A percentile compares a stretch with the other conserved stretches of the same genome.
These are phyloP conservation scores for Xerocomellus amylosporus DNA, from an alignment of 768 basidiomycete genomes.

Conservation along the genomic window DNA sequence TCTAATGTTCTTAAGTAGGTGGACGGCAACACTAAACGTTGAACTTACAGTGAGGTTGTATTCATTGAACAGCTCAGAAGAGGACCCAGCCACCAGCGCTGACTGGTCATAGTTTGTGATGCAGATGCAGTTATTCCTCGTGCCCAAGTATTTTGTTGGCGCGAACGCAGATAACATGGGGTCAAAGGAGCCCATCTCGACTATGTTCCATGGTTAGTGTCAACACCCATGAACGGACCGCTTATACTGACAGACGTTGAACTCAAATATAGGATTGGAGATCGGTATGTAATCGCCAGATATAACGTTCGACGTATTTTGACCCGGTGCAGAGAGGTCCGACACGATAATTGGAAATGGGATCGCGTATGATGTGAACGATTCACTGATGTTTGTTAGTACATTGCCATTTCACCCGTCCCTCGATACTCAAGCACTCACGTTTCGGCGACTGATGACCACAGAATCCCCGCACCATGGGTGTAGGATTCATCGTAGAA, in stretches of 20 bases:
- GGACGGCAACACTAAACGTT: background rate
- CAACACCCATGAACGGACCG: background rate
- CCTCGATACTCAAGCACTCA: constrained; percentile 24
- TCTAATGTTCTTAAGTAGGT: constrained; percentile 5
- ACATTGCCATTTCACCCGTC: background rate
- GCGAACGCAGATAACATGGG: constrained; percentile 45
- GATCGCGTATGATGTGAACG: constrained; percentile 33
- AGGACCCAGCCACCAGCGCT: constrained; percentile 39
- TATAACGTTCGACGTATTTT: constrained; percentile 24
- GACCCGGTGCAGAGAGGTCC: constrained; percentile 22
- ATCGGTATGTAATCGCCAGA: constrained; percentile 28
- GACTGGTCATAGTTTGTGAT: constrained; percentile 37
- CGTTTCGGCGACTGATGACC: constrained; percentile 35
- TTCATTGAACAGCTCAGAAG: constrained; percentile 36
- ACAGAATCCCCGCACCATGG: constrained; percentile 36
- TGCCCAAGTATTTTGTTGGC: constrained; percentile 45
- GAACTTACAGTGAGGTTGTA: constrained; percentile 28
- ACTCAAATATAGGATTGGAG: constrained; percentile 34
- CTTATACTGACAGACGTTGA: constrained; percentile 33
- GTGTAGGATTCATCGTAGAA: constrained; percentile 29
- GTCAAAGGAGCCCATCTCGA: constrained; percentile 43
- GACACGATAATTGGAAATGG: constrained; percentile 42
- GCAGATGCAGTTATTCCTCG: constrained; percentile 31
- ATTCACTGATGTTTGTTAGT: constrained; percentile 22
- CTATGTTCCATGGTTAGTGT: constrained; percentile 20